phyloP scores from a whole-genome alignment of 2,329 filamentous ascomycete genomes.

The Botrytis squamosa region DNA sequence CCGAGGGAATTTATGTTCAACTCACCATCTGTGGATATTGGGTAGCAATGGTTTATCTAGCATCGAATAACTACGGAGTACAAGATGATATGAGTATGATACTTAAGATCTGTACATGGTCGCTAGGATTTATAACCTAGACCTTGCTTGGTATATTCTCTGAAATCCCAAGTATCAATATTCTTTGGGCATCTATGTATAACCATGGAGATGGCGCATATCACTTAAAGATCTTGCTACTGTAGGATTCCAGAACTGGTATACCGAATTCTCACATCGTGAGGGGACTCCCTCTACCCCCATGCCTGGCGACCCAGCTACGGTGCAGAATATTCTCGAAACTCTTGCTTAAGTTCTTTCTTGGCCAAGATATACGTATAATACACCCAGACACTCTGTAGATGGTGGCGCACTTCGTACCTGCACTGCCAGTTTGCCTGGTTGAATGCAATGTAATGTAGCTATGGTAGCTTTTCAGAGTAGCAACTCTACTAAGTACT shows the following conservation, averaged over 20 bases:
- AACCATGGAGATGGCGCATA: background rate
- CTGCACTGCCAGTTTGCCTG: background rate
- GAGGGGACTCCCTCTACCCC: background rate
- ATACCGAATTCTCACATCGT: background rate
- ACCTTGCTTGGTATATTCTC: background rate
- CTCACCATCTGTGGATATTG: background rate
- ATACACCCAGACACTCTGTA: background rate
- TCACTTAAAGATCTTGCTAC: background rate
- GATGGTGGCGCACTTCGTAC: background rate
- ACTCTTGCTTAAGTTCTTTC: background rate
- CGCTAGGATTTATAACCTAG: background rate
- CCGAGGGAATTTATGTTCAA: background rate
- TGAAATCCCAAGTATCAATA: background rate
- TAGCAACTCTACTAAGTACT: background rate
- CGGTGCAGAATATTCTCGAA: background rate
- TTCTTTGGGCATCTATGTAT: background rate
- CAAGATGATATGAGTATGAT: background rate
- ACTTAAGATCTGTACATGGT: background rate
- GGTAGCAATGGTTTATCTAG: background rate
- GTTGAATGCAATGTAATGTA: background rate
- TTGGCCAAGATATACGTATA: background rate
- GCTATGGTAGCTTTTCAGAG: background rate
- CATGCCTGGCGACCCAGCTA: background rate
- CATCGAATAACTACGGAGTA: background rate
- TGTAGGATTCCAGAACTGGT: background rate